These are phyloP conservation scores for Botrytis byssoidea DNA, from an alignment of 2,329 filamentous ascomycete species.

Conservation along the genomic window DNA sequence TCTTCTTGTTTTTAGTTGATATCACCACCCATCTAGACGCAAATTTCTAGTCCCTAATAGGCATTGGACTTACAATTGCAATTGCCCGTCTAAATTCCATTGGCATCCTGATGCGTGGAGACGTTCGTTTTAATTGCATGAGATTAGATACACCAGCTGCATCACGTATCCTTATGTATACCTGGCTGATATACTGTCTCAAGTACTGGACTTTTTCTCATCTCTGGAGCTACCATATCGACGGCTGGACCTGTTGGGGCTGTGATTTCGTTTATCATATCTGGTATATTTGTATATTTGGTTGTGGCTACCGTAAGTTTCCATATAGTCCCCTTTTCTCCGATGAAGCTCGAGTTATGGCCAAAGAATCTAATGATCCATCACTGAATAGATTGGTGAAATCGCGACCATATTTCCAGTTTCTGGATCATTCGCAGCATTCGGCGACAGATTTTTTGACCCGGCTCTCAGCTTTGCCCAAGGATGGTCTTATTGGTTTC, in stretches of 20 bases:
- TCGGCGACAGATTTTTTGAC: constrained; percentile 69
- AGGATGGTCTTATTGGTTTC: constrained; percentile 43
- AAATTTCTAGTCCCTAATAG: not conserved
- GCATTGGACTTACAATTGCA: not conserved
- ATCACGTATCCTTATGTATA: not conserved
- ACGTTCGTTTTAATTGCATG: too few species aligned
- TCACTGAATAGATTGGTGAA: not conserved
- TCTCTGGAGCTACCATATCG: constrained; percentile 9
- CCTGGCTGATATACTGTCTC: not conserved
- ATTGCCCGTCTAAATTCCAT: not conserved
- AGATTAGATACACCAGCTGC: not conserved
- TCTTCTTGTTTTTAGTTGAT: not conserved
- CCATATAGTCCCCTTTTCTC: too few species aligned
- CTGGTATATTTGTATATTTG: constrained; percentile 10
- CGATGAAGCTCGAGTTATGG: not conserved
- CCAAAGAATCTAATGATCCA: not conserved
- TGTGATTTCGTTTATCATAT: not conserved
- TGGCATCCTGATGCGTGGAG: not conserved
- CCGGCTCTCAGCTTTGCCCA: constrained; percentile 66
- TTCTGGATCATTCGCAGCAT: constrained; percentile 64
- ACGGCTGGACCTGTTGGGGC: constrained; percentile 3
- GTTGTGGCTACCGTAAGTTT: constrained; percentile 14
- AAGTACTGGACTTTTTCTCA: constrained; percentile 8
- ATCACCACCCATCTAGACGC: not conserved
- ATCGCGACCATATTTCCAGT: constrained; percentile 9